Evolutionary conservation across 2,329 filamentous ascomycete genomes (phyloP), one percentile per base, ranked within the genome.

Genomic region (Beauveria varroae): DNA sequence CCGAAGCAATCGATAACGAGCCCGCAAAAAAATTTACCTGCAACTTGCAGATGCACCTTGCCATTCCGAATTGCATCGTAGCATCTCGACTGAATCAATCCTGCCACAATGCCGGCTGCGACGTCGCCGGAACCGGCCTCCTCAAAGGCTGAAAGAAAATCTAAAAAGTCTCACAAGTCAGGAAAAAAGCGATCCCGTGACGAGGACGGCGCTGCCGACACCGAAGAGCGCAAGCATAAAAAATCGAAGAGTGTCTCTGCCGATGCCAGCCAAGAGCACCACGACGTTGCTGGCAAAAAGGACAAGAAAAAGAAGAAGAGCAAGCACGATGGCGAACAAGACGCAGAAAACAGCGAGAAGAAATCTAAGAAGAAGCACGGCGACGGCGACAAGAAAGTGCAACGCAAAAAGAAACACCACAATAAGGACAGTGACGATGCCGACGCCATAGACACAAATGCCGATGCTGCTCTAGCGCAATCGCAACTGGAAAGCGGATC

Each of bases 151-250:
- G 75, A 77, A 7, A 77, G 77, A 68, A 76, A 76, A 64, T 67
- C 68, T 56, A 77, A 74, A 22, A 71, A 70, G 62, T 66, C 67
- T 46, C 64, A 66, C 18, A 72, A 71, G 62, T 69, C 69, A 10
- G 68, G 78, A 51, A 79, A 79, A 71, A 80, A 80, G 71, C 75
- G 78, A 49, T 68, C 72, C 7, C 70, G 78, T 49, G 78, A 80
- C 54, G 77, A 79, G 28, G 77, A 80, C 44, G 67, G 66, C 22
- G 62, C 65, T 8, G 72, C 71, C 46, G 72, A 74, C 52, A 68
- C 70, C 41, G 78, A 80, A 63, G 26, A 53, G 22, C 76, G 76
- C 67, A 79, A 78, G 69, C 74, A 79, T 67, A 81, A 82, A 66
- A 79, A 78, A 63, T 78, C 79, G 5, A 81, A 79, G 70, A 79